Evolutionary conservation across 192 early-diverging fungal species (phyloP).

Genomic region (Allomyces arbusculus): DNA sequence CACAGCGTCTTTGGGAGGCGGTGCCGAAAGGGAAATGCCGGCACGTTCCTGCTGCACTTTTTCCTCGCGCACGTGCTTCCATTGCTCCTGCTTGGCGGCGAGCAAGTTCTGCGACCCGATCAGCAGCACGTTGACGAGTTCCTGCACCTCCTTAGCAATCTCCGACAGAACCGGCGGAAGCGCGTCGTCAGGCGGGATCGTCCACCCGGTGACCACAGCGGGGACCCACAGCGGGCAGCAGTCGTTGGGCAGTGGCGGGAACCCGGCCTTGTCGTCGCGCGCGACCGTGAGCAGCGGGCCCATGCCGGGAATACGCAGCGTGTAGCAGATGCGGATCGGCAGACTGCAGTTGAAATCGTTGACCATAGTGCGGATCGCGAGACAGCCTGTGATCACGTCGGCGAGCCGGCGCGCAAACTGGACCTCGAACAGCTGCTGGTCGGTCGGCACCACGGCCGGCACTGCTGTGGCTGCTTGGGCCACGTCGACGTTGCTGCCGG

Average conservation of each 20-base stretch:
- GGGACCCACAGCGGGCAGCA: not conserved
- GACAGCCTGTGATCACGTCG: not conserved
- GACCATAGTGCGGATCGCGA: not conserved
- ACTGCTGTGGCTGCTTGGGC: not conserved
- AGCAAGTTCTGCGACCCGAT: not conserved
- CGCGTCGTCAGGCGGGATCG: not conserved
- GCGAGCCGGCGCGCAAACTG: not conserved
- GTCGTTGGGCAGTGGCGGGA: not conserved
- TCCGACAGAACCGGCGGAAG: not conserved
- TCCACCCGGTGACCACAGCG: not conserved
- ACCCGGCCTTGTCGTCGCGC: not conserved
- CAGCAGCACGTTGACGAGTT: not conserved
- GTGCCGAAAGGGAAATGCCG: not conserved
- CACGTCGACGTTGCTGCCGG: not conserved
- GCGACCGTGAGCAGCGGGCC: not conserved
- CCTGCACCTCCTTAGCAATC: not conserved
- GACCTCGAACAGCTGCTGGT: constrained; percentile 11
- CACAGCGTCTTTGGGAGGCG: not conserved
- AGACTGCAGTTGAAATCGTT: not conserved
- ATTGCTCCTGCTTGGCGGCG: not conserved
- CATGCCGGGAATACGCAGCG: no score
- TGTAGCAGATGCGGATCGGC: not conserved
- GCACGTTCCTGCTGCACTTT: not conserved
- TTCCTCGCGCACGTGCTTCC: not conserved
- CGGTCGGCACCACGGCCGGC: constrained; percentile 11